These are phyloP conservation scores for Carex cristatella DNA, from an alignment of 176 grass and related monocot genomes.

Conservation along the genomic window DNA sequence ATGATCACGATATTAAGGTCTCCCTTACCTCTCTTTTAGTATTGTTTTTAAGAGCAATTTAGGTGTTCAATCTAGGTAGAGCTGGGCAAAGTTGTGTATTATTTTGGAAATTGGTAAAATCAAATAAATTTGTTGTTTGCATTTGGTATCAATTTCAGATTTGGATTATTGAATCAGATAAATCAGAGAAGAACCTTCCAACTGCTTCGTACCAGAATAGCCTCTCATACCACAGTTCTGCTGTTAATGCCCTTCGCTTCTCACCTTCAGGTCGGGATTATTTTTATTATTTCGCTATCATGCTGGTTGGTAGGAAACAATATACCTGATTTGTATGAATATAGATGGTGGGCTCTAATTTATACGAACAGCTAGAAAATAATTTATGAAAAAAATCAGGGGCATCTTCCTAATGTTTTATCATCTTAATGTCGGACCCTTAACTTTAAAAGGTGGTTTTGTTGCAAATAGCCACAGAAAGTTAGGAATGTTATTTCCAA, in stretches of 20 bases:
- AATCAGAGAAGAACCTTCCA: slow-evolving; percentile 56
- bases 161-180: slow-evolving; percentile 49
- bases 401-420: not conserved
- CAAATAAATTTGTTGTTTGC: not conserved
- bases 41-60: not conserved
- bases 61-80: not conserved
- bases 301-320: not conserved
- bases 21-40: not conserved
- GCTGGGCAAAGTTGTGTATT: not conserved
- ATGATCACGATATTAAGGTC: slow-evolving; percentile 95
- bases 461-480: not conserved
- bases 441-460: not conserved
- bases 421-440: not conserved
- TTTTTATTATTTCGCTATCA: not conserved
- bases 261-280: slow-evolving; percentile 63
- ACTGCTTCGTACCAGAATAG: slow-evolving; percentile 56
- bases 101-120: not conserved
- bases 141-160: slow-evolving; percentile 40
- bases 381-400: not conserved
- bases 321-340: not conserved
- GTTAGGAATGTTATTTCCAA: not conserved
- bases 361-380: not conserved
- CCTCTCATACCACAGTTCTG: slow-evolving; percentile 70
- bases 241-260: slow-evolving; percentile 87
- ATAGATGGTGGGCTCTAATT: not conserved